Evolutionary conservation across 129 eudicot genomes (phyloP).

Genomic region (Centrapalus pauciflorus): DNA sequence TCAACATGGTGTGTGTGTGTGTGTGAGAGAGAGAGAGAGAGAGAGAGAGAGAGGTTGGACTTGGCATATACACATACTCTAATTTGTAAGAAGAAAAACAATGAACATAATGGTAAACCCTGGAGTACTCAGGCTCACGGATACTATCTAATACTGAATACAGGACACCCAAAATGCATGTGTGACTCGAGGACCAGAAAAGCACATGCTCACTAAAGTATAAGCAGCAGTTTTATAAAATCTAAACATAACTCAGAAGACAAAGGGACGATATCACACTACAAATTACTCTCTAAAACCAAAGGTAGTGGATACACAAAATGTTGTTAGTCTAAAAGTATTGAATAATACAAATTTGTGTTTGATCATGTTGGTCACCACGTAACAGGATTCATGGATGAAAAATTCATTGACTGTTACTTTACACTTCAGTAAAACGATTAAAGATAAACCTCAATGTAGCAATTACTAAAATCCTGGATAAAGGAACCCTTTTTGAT

Average conservation of each 20-base stretch:
- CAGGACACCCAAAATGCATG: not conserved
- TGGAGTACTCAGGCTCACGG: too few species aligned
- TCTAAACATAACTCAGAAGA: not conserved
- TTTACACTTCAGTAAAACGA: too few species aligned
- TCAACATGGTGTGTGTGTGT: not conserved
- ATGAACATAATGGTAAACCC: too few species aligned
- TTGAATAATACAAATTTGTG: not conserved
- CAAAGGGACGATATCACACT: not conserved
- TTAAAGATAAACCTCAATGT: not conserved
- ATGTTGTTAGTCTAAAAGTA: not conserved
- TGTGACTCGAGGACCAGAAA: not conserved
- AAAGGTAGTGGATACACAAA: not conserved
- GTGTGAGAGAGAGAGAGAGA: not conserved
- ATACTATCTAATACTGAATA: too few species aligned
- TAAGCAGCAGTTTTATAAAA: not conserved
- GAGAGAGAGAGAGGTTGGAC: not conserved
- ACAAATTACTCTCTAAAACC: constrained; percentile 1
- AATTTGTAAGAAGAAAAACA: not conserved
- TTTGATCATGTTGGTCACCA: not conserved
- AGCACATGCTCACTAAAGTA: not conserved
- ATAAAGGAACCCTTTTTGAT: not conserved
- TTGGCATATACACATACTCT: not conserved
- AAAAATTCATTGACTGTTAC: not conserved
- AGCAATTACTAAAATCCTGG: constrained; percentile 5
- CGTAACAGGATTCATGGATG: not conserved